Evolutionary conservation across 1,284 basidiomycete genomes (phyloP), one percentile per base, ranked within the genome.

Genomic region (Papiliotrema terrestris): DNA sequence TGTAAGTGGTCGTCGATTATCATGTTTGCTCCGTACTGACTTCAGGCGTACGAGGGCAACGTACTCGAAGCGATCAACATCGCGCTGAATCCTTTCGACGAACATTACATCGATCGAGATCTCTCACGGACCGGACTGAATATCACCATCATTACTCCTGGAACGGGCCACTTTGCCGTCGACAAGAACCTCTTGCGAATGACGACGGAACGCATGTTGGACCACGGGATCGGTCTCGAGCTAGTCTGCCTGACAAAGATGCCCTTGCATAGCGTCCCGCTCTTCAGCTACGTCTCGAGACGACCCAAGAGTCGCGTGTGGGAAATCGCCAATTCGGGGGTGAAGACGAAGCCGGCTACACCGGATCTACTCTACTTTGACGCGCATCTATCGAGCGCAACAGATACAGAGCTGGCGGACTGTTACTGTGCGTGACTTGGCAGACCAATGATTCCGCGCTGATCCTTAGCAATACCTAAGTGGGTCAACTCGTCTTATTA

Each of bases 101-200:
- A 89, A 23, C 92, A 97, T 73, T 97, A 95, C 72, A 87, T 98
- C 63, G 95, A 98, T 72, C 87, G 95, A 23, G 96, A 96, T 45
- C 80, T 98, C 5, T 91, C 88, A 8, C 81, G 93, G n/a, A 98
- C 95, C 0, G 96, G 95, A 25, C 78, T 88, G 1, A 85, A 86
- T 9, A 88, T 90, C 14, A 84, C 94, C 41, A 76, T 98, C 49
- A 84, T 98, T 59, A 95, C 93, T 0, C 92, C 94, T 0, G 96
- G 96, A 1, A 94, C 93, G 2, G 93, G 92, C 1, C 91, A 92
- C 73, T 98, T 93, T 72, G 85, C 88, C 22, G 96, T 97, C 2
- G 87, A 89, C 60, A 97, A 97, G 74, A 84, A 86, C 58, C 83
- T 98, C 1, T 81, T 99, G 8, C 85, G 94, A 5, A 77, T 98